Base-by-base conservation (phyloP, 345 rosid species). In the Garcia nutans region DNA sequence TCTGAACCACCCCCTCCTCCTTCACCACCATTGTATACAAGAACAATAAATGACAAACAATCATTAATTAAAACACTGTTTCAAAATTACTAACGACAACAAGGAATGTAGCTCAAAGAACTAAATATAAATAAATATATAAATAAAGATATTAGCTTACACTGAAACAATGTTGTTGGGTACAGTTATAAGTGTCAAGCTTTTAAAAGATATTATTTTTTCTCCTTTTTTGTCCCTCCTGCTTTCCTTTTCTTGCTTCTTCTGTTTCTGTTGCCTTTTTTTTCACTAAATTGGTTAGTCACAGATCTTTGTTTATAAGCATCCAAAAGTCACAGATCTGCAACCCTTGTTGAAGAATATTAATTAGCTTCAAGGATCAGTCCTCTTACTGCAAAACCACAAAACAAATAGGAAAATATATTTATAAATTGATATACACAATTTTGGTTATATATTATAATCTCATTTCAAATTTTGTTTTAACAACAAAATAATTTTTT, bases 101-200 rank as follows among this genome's bases (percentile, higher is more conserved):
- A 37, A 22, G 10, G 44, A 6, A 55, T 22, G 59, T 37, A 5
- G 56, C 47, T 64, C 52, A 56, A 69, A 70, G 8, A 19, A 57
- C 6, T n/a, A 28, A 70, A 45, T 71, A 77, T 42, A 65, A 33
- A 70, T 45, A 54, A 75, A 47, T 62, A 10, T 68, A 26, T 41
- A 54, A 76, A 12, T 68, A 72, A 70, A 16, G 49, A 54, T 20
- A 20, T 45, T 31, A 50, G 70, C 87, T 82, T 81, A 80, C 87
- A 78, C 82, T 78, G 78, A 75, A 65, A 80, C 82, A 80, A 71
- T 76, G 83, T 65, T 56, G 77, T 62, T 56, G 77, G 64, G 16
- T 75, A 24, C 64, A 71, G 70, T 49, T 77, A 82, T 92, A 88
- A 86, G 88, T 88, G 94, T 90, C 90, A 83, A 82, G 76, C 84